Evolutionary conservation across 495 filamentous ascomycete genomes (phyloP).

Genomic region (Aspergillus baeticus): DNA sequence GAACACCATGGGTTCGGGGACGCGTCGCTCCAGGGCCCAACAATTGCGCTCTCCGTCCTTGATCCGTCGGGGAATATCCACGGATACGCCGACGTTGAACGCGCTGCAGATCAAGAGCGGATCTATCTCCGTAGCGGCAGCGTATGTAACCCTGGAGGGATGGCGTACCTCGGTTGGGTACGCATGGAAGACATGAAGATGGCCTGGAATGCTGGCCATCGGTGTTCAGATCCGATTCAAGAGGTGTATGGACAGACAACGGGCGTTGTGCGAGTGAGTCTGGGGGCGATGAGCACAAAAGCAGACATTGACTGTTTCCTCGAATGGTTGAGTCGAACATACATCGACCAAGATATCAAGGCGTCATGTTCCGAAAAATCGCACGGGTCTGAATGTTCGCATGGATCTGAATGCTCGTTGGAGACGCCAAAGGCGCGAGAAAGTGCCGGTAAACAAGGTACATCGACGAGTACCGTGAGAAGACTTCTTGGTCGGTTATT

Average conservation of each 20-base stretch:
- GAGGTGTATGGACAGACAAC: slow-evolving; percentile 56
- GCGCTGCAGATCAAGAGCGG: slow-evolving; percentile 54
- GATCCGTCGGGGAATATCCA: slow-evolving; percentile 53
- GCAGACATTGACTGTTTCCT: slow-evolving; percentile 60
- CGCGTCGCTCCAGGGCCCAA: slow-evolving; percentile 61
- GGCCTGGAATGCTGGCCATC: slow-evolving; percentile 61
- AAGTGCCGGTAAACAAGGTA: too few relatives aligned
- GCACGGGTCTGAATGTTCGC: neutral
- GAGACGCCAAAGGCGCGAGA: neutral
- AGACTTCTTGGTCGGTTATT: too few relatives aligned
- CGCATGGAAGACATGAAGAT: slow-evolving; percentile 59
- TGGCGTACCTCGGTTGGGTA: slow-evolving; percentile 43
- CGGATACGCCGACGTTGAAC: slow-evolving; percentile 60
- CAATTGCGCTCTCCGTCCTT: slow-evolving; percentile 68
- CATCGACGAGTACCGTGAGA: too few relatives aligned
- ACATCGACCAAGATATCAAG: slow-evolving; percentile 20
- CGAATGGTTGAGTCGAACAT: slow-evolving; percentile 54
- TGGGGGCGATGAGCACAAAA: slow-evolving; percentile 70
- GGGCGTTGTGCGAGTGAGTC: slow-evolving; percentile 63
- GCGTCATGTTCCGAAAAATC: neutral
- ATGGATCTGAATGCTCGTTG: neutral
- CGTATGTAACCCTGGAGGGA: slow-evolving; percentile 60
- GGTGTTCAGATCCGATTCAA: slow-evolving; percentile 55
- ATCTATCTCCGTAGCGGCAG: slow-evolving; percentile 73
- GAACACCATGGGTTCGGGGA: slow-evolving; percentile 57